Percentiles rank a stretch among this genome's conserved stretches.
These are phyloP conservation scores for Xylaria palmicola DNA, from an alignment of 495 filamentous ascomycete species.

Conservation along the genomic window DNA sequence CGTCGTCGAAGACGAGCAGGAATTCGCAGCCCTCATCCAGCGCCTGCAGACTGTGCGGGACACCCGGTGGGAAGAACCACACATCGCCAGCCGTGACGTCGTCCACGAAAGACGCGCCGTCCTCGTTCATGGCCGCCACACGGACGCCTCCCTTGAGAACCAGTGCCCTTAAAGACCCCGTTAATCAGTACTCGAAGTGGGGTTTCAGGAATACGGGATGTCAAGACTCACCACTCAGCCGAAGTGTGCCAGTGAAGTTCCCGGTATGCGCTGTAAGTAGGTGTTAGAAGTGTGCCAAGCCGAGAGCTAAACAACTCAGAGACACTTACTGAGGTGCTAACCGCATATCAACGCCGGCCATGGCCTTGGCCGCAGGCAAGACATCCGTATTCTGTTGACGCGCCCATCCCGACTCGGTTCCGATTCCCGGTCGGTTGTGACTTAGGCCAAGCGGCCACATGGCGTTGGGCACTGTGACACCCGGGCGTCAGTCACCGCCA, in stretches of 20 bases:
- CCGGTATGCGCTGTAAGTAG: conserved; percentile 49
- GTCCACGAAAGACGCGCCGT: conserved; percentile 64
- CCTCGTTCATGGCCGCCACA: conserved; percentile 58
- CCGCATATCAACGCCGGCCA: conserved; percentile 80
- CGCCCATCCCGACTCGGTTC: conserved; percentile 62
- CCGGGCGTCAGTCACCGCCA: no score
- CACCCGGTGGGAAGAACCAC: conserved; percentile 67
- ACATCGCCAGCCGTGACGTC: conserved; percentile 67
- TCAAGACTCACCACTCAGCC: conserved; percentile 55
- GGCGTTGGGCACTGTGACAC: conserved; percentile 57
- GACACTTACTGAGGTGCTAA: conserved; percentile 51
- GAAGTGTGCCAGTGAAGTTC: conserved; percentile 76
- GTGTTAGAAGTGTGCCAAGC: neutral
- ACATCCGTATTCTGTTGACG: conserved; percentile 64
- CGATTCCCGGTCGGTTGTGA: conserved; percentile 57
- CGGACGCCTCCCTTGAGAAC: conserved; percentile 65
- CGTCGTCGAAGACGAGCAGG: conserved; percentile 68
- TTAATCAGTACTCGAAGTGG: conserved; percentile 7
- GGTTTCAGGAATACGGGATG: no score
- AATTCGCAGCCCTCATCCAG: conserved; percentile 66
- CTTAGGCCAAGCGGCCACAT: conserved; percentile 74
- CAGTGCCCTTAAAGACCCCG: conserved; percentile 33
- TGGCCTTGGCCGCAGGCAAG: conserved; percentile 61
- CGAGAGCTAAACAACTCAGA: no score
- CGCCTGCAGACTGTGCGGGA: conserved; percentile 68